These are phyloP conservation scores for Aureobasidium sp. DNA, from an alignment of 2,329 filamentous ascomycete genomes.

Conservation along the genomic window DNA sequence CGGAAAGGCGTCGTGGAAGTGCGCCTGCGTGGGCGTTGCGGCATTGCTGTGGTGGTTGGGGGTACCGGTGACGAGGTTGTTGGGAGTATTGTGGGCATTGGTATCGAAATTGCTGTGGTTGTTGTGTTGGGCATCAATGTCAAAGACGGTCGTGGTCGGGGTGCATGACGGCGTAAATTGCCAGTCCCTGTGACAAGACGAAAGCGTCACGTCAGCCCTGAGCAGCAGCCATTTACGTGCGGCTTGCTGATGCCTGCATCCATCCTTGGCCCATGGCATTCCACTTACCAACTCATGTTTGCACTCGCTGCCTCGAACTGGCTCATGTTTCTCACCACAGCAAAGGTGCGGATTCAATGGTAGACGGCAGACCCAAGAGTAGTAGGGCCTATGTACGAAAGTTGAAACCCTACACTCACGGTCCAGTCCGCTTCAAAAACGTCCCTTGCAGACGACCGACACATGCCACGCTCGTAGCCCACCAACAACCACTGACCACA, in stretches of 20 bases:
- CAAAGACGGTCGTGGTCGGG: constrained; percentile 34
- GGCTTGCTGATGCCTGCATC: neutral
- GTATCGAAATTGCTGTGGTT: no score
- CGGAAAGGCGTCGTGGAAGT: constrained; percentile 43
- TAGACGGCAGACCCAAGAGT: neutral
- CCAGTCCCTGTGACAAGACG: constrained; percentile 9
- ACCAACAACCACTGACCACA: neutral
- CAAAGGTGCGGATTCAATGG: neutral
- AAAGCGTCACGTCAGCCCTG: neutral
- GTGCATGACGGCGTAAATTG: constrained; percentile 42
- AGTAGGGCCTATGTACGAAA: constrained; percentile 4
- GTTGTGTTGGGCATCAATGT: constrained; percentile 5
- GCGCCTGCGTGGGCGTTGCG: constrained; percentile 13
- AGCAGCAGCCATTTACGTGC: neutral
- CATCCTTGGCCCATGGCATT: neutral
- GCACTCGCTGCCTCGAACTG: neutral
- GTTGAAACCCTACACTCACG: neutral
- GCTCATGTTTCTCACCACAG: neutral
- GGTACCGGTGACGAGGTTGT: no score
- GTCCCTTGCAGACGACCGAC: constrained; percentile 3
- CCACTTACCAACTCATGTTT: constrained; percentile 9
- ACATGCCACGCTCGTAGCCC: constrained; percentile 7
- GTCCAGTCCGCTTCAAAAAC: constrained; percentile 4
- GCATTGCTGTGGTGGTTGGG: neutral
- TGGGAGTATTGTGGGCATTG: no score